Evolutionary conservation across 352 stramenopile genomes (phyloP).

Genomic region (Phytophthora lateralis): DNA sequence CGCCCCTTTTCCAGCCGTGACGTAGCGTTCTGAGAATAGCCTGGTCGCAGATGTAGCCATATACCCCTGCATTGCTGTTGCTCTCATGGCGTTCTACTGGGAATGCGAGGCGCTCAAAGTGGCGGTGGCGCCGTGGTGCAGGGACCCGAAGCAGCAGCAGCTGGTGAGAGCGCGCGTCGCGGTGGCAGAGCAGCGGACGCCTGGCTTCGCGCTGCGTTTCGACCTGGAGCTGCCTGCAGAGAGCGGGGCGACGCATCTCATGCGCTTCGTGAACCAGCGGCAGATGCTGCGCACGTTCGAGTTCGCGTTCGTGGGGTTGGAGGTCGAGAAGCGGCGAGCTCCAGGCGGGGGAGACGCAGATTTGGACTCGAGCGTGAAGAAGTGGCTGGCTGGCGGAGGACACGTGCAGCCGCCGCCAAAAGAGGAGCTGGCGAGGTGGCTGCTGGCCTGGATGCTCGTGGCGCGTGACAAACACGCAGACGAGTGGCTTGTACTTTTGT

Average conservation of each 20-base stretch:
- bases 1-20: constrained; percentile 4
- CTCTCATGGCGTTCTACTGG: constrained; percentile 22
- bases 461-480: constrained; percentile 9
- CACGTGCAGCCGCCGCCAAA: constrained; percentile 38
- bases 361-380: constrained; percentile 29
- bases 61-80: constrained; percentile 5
- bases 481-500: constrained; percentile 32
- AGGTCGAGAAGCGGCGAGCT: constrained; percentile 6
- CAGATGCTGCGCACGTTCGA: constrained; percentile 54
- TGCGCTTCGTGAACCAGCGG: constrained; percentile 50
- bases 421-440: constrained; percentile 58
- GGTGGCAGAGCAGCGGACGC: constrained; percentile 42
- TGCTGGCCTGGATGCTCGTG: constrained; percentile 58
- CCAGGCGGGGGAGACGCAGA: constrained; percentile 23
- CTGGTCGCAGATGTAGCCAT: neutral
- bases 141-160: constrained; percentile 22
- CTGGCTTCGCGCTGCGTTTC: constrained; percentile 55
- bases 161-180: constrained; percentile 24
- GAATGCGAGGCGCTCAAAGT: constrained; percentile 21
- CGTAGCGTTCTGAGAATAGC: constrained; percentile 15
- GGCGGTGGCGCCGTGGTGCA: constrained; percentile 32
- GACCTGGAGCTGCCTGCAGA: constrained; percentile 19
- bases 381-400: constrained; percentile 35
- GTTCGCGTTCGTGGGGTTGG: constrained; percentile 22
- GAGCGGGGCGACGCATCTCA: constrained; percentile 10